Conservation (phyloP, 192 early-diverging fungal species). For the Backusella mclennaniae region DNA sequence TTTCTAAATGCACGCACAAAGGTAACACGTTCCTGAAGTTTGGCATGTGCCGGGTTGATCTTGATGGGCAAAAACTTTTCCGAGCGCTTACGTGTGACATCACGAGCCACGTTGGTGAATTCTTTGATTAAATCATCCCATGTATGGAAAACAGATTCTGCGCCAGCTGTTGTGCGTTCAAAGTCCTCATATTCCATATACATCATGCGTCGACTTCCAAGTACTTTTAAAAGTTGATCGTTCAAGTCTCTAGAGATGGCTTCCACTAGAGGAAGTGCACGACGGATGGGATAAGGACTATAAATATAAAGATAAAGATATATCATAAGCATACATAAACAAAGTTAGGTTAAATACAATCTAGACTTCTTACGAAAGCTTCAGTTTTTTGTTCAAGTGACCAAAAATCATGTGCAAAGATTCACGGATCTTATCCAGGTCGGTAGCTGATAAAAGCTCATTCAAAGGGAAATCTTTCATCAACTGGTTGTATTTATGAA, state of each 20-base stretch:
- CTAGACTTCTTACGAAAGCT: constrained; percentile 66
- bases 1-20: constrained; percentile 92
- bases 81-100: constrained; percentile 81
- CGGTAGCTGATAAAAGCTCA: constrained; percentile 94
- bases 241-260: constrained; percentile 95
- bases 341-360: constrained; percentile 5
- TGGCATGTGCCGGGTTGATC: constrained; percentile 85
- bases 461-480: constrained; percentile 99
- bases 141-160: constrained; percentile 83
- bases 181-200: constrained; percentile 92
- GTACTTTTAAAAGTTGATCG: constrained; percentile 85
- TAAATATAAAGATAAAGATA: neutral
- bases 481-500: constrained; percentile 92
- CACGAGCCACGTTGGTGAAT: constrained; percentile 92
- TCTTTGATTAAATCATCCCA: constrained; percentile 98
- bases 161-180: constrained; percentile 78
- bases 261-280: constrained; percentile 90
- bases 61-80: constrained; percentile 98
- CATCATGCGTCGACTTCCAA: constrained; percentile 90
- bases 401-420: constrained; percentile 84
- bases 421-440: constrained; percentile 78
- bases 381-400: constrained; percentile 98
- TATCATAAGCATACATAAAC: constrained; percentile 26
- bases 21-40: constrained; percentile 89
- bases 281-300: constrained; percentile 83